A percentile compares a stretch with the other conserved stretches of the same genome.
phyloP scores from a whole-genome alignment of 2,329 filamentous ascomycete species.

The Colletotrichum musae region DNA sequence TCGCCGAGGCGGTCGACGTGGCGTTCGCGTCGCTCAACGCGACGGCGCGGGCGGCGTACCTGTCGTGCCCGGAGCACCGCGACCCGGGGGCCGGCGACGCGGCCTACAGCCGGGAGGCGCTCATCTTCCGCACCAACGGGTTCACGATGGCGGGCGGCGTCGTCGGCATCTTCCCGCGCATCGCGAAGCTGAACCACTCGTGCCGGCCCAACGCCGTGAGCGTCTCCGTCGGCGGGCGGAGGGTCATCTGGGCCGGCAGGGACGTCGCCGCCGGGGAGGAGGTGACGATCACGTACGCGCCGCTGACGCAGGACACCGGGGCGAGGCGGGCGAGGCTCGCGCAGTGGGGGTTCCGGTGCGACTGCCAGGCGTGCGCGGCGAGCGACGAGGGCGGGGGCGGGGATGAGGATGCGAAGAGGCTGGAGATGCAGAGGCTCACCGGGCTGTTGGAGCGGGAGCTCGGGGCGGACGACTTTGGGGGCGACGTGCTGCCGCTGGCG shows the following conservation, averaged over 20 bases:
- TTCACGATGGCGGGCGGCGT: constrained; percentile 50
- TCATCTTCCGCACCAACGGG: constrained; percentile 58
- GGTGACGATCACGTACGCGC: constrained; percentile 53
- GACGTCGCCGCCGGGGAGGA: constrained; percentile 51
- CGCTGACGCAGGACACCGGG: constrained; percentile 49
- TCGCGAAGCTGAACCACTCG: constrained; percentile 57
- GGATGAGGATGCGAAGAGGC: constrained; percentile 44
- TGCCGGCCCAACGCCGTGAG: constrained; percentile 53
- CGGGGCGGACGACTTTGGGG: constrained; percentile 33
- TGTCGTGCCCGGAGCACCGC: constrained; percentile 47
- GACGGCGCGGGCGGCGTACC: constrained; percentile 48
- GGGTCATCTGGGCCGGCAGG: constrained; percentile 51
- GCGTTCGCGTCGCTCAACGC: constrained; percentile 39
- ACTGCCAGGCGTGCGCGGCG: constrained; percentile 53
- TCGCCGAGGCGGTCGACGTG: constrained; percentile 49
- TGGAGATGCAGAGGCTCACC: constrained; percentile 49
- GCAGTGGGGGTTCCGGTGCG: constrained; percentile 45
- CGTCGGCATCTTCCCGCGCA: constrained; percentile 52
- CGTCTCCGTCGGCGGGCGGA: constrained; percentile 52
- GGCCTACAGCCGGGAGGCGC: constrained; percentile 43
- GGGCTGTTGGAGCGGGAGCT: constrained; percentile 51
- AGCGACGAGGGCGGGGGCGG: constrained; percentile 50
- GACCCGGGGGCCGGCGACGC: constrained; percentile 35
- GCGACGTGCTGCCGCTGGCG: constrained; percentile 39
- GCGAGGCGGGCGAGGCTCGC: constrained; percentile 50